These are phyloP conservation scores for Glycine tomentella DNA, from an alignment of 306 rosid genomes.

Conservation along the genomic window DNA sequence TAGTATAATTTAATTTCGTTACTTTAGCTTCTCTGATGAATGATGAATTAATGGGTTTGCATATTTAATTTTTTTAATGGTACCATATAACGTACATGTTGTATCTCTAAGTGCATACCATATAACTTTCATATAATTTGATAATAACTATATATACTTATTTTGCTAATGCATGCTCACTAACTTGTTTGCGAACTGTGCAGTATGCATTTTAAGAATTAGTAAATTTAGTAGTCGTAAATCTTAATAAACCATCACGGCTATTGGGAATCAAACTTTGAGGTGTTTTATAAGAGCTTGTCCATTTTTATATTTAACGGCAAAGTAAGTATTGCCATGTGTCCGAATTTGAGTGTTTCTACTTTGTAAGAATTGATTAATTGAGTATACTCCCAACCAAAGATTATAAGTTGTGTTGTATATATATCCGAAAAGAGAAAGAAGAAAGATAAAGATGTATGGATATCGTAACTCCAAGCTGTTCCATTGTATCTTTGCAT, in stretches of 20 bases:
- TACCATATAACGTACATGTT: too few species aligned
- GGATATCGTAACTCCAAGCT: constrained; percentile 64
- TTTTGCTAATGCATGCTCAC: too few species aligned
- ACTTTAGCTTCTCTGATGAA: too few species aligned
- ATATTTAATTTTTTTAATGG: too few species aligned
- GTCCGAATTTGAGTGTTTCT: constrained; percentile 16
- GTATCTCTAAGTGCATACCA: too few species aligned
- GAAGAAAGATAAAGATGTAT: constrained; percentile 39
- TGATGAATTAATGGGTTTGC: too few species aligned
- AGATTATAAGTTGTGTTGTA: neutral
- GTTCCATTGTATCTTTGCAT: constrained; percentile 54
- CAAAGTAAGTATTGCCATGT: constrained; percentile 1
- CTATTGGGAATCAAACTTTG: neutral
- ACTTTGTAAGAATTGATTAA: constrained; percentile 24
- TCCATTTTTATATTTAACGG: neutral
- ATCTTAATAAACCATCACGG: neutral
- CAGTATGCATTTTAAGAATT: too few species aligned
- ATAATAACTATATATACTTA: too few species aligned
- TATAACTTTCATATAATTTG: too few species aligned
- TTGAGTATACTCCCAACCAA: neutral
- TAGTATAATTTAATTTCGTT: too few species aligned
- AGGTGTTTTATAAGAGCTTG: neutral
- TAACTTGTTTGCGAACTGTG: too few species aligned
- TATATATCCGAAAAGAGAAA: constrained; percentile 44
- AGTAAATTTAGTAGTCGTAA: neutral